A percentile compares a stretch with the other conserved stretches of the same genome.
Evolutionary conservation across 2,329 filamentous ascomycete species (phyloP).

Genomic region (Diaporthe humulicola): DNA sequence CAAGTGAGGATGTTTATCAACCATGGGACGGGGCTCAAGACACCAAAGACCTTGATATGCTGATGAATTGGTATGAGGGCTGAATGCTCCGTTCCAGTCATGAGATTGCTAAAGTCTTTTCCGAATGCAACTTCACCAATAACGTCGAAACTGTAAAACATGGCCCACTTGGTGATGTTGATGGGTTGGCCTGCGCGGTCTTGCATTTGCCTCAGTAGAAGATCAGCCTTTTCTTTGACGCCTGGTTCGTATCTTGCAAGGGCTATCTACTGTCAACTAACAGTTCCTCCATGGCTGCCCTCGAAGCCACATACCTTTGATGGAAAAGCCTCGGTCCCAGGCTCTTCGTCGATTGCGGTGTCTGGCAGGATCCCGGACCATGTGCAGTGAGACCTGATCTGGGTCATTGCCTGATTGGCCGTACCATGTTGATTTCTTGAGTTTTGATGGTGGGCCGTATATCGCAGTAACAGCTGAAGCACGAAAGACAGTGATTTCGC

Average conservation of each 20-base stretch:
- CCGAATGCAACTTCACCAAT: conserved; percentile 10
- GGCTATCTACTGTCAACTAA: background rate
- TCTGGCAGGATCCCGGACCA: background rate
- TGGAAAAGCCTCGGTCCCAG: conserved; percentile 6
- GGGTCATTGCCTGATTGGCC: conserved; percentile 14
- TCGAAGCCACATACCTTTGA: background rate
- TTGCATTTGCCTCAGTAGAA: background rate
- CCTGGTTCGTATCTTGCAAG: background rate
- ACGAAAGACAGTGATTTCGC: conserved; percentile 26
- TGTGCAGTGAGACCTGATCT: conserved; percentile 9
- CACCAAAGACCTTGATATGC: conserved; percentile 7
- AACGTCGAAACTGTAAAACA: conserved; percentile 24
- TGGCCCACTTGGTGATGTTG: conserved; percentile 11
- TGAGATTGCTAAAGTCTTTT: conserved; percentile 22
- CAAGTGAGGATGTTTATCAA: conserved; percentile 8
- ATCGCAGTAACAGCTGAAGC: conserved; percentile 41
- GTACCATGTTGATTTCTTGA: conserved; percentile 43
- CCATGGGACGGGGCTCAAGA: conserved; percentile 12
- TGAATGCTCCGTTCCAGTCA: conserved; percentile 14
- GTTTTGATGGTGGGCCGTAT: conserved; percentile 43
- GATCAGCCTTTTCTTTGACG: background rate
- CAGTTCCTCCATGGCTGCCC: no score
- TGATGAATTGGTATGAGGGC: conserved; percentile 20
- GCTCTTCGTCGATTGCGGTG: conserved; percentile 9
- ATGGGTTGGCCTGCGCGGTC: background rate